These are phyloP conservation scores for Dactylellina sp. DNA, from an alignment of 2,329 filamentous ascomycete species.

Conservation along the genomic window DNA sequence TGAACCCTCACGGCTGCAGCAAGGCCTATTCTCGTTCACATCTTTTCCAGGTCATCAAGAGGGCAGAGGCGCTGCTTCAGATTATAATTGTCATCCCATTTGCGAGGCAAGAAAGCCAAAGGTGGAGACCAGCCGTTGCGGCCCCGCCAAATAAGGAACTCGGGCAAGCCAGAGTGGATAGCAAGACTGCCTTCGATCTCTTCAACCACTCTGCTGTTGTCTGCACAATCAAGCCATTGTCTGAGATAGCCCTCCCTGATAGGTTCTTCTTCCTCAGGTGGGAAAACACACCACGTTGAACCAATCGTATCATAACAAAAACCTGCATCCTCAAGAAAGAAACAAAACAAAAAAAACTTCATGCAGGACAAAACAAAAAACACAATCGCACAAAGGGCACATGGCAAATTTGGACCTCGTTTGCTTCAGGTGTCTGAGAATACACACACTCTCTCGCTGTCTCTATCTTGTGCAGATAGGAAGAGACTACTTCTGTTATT, in stretches of 20 bases:
- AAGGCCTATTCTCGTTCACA: slow-evolving; percentile 16
- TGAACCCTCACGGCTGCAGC: slow-evolving; percentile 14
- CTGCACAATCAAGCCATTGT: slow-evolving; percentile 50
- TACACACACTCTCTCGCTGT: slow-evolving; percentile 16
- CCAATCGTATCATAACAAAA: slow-evolving; percentile 18
- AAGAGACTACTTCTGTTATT: not conserved
- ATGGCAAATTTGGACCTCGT: slow-evolving; percentile 21
- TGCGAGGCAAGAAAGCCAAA: not conserved
- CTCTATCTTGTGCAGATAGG: not conserved
- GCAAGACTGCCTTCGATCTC: slow-evolving; percentile 11
- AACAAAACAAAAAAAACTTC: too few species aligned
- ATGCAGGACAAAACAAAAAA: slow-evolving; percentile 18
- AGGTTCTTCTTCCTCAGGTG: too few species aligned
- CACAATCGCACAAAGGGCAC: slow-evolving; percentile 33
- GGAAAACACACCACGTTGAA: slow-evolving; percentile 30
- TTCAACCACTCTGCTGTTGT: slow-evolving; percentile 6
- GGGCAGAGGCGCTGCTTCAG: not conserved
- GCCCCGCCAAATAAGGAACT: slow-evolving; percentile 46
- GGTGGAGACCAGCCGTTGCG: slow-evolving; percentile 43
- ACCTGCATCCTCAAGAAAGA: not conserved
- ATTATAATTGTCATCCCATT: not conserved
- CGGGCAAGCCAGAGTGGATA: slow-evolving; percentile 15
- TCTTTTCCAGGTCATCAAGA: slow-evolving; percentile 11
- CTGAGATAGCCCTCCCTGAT: slow-evolving; percentile 39
- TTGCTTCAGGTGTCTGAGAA: too few species aligned